phyloP scores from a whole-genome alignment of 345 rosid species.

The Carallia brachiata region DNA sequence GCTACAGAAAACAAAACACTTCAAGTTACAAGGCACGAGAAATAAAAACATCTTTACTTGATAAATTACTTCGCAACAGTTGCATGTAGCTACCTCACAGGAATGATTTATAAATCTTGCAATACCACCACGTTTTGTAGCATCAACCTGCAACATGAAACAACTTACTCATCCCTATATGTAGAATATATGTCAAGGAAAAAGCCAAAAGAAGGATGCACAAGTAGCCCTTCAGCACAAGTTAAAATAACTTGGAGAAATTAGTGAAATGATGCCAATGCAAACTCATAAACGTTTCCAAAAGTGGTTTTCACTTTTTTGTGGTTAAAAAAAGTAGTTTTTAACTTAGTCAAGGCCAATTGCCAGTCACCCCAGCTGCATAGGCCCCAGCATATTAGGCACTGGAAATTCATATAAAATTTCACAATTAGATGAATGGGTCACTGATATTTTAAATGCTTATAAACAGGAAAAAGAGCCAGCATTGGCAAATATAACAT shows the following conservation, averaged over 20 bases:
- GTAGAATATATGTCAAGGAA: background rate
- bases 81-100: conserved; percentile 65
- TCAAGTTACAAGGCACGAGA: conserved; percentile 19
- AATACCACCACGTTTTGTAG: conserved; percentile 98
- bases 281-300: too few relatives aligned
- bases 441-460: too few relatives aligned
- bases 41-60: conserved; percentile 22
- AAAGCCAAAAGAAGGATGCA: background rate
- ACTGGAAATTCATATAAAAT: too few relatives aligned
- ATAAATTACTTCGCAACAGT: conserved; percentile 6
- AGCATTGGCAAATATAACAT: background rate
- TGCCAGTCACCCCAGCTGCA: too few relatives aligned
- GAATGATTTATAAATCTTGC: conserved; percentile 99
- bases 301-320: too few relatives aligned
- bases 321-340: too few relatives aligned
- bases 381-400: too few relatives aligned
- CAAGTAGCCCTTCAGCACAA: background rate
- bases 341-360: too few relatives aligned
- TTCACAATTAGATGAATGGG: too few relatives aligned
- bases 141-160: conserved; percentile 66
- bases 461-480: too few relatives aligned
- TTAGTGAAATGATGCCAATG: too few relatives aligned
- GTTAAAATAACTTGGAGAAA: too few relatives aligned
- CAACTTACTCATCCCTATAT: conserved; percentile 1
- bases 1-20: conserved; percentile 49